Base-by-base conservation (phyloP, 2,329 filamentous ascomycete species). In the Diaporthe sp. region DNA sequence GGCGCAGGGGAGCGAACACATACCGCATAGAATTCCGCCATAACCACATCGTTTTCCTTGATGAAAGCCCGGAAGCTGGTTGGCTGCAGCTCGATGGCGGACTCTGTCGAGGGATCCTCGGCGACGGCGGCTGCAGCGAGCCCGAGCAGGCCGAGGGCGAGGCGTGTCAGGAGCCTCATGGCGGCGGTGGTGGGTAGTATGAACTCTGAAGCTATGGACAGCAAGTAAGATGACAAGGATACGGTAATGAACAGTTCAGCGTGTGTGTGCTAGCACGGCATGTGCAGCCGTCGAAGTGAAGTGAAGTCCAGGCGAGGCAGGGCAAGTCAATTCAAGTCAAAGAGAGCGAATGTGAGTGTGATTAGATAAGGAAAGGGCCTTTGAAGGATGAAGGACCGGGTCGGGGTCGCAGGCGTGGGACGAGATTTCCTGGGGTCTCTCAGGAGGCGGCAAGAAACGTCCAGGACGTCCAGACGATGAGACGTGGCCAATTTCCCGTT, bases 51-150 rank as follows among this genome's bases (percentile, higher is more conserved):
- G 85, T 98, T 94, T 81, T 92, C 87, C 84, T 93, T 93, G 83
- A 99, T 88, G 86, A 98, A 98, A 77, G 92, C 90, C 80, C 94
- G 90, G 86, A 99, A 99, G 79, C 90, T 94, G 82, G 96, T 95
- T 85, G 93, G 93, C 85, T 94, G 97, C 79, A 99, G 89, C 80
- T 95, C 92, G 81, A 92, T 86, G 78, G 98, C 96, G 83, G 98
- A 94, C 15, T 39, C 62, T 94, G 96, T 70, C 46, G 49, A 39
- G 9, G 89, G 88, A 53, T 88, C 87, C 46, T 75, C 53, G n/a
- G 91, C 88, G 77, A 89, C 87, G 79, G 90, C 91, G 78, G 87
- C 83, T 78, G 87, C 87, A 76, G 88, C 86, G 74, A 87, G 83
- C 79, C 87, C 86, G 78, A 89, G 81, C 80, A 89, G 84, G 85